phyloP scores from a whole-genome alignment of 148 eudicot species.

The Fagopyrum tataricum region DNA sequence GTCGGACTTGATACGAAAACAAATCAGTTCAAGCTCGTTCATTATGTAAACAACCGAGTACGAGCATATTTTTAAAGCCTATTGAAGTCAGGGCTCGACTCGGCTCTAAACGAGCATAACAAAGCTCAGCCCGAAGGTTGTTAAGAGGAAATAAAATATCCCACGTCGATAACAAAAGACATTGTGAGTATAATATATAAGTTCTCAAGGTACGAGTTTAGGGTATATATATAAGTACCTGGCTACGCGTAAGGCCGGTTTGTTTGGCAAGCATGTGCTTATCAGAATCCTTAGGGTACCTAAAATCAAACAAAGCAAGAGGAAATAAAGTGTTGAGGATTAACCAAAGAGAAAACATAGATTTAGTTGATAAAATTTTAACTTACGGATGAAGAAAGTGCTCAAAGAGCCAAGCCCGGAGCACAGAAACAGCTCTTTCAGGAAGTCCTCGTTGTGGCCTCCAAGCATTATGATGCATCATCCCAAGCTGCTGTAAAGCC shows the following conservation, averaged over 20 bases:
- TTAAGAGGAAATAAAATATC: too few species aligned
- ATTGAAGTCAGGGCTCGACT: too few species aligned
- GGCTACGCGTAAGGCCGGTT: slow-evolving; percentile 72
- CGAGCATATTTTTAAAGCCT: too few species aligned
- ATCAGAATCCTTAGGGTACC: slow-evolving; percentile 72
- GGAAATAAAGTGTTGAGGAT: not conserved
- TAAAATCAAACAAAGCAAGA: slow-evolving; percentile 6
- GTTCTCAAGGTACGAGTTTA: not conserved
- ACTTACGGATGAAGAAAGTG: slow-evolving; percentile 81
- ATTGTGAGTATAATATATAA: too few species aligned
- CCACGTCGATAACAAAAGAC: too few species aligned
- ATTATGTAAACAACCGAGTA: too few species aligned
- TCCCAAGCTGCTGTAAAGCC: slow-evolving; percentile 63
- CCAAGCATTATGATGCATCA: slow-evolving; percentile 84
- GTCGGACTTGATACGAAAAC: too few species aligned
- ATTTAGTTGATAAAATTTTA: not conserved
- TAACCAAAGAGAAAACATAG: not conserved
- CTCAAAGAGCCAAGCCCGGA: slow-evolving; percentile 78
- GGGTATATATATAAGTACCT: slow-evolving; percentile 26
- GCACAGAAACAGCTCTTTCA: slow-evolving; percentile 71
- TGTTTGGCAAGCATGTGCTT: slow-evolving; percentile 69
- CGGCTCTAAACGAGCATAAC: too few species aligned
- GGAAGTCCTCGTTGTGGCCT: slow-evolving; percentile 79
- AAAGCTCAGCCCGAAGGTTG: too few species aligned
- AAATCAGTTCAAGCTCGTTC: too few species aligned